Evolutionary conservation across 176 grass and related monocot genomes (phyloP), one percentile per base, ranked within the genome.

Genomic region (Eleusine coracana): DNA sequence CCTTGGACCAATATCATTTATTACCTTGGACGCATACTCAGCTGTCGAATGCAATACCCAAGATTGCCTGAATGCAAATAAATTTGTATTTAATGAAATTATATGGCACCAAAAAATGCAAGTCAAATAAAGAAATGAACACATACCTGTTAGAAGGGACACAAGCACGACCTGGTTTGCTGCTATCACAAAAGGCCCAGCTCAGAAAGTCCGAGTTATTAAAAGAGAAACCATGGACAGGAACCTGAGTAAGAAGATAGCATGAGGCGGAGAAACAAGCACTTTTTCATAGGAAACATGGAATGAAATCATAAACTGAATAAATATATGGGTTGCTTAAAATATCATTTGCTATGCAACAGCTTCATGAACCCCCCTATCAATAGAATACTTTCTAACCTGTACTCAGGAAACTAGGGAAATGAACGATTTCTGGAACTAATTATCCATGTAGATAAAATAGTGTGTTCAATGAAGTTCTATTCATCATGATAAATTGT

Each of bases 11-110:
- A 60, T 91, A 85, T 49, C 87, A 1, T 76, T 50, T 77, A 98
- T 85, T 71, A 92, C 80, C 58, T 77, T 83, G 37, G 83, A 73
- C 46, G 96, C 96, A 90, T 93, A 98, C 79, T 98, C 91, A 37
- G 89, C 44, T 73, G 91, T 98, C 11, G 96, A 98, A 85, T 95
- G 91, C 71, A 98, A 80, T 6, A 93, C 89, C 96, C 96, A 98
- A 77, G 38, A 88, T 71, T 98, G 89, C 48, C 96, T 95, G 84
- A 63, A 91, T 23, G 78, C 16, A 67, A 73, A 91, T 3, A 87
- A 31, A 69, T 28, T 0, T 41, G 7, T 7, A 86, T 75, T 27
- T 36, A 70, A 77, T 28, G 7, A 68, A 68, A 73, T 28, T 42
- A 15, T 54, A 56, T 78, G 50, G 72, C 2, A 34, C 6, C 3